Conservation (phyloP, 257 asterid species). For the Jacaranda mimosifolia region DNA sequence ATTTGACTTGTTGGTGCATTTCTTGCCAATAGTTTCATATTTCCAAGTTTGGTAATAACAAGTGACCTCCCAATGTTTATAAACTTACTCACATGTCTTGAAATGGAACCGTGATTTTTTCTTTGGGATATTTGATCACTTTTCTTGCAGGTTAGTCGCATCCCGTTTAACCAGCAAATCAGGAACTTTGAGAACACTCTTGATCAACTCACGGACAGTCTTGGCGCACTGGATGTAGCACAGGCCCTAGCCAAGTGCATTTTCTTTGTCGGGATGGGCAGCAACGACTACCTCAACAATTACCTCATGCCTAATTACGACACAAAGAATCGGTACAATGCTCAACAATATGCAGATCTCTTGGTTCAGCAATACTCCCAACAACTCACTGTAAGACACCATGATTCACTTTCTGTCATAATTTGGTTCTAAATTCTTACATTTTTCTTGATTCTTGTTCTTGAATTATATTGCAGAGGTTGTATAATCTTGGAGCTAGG, state of each 20-base stretch:
- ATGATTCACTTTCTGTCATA: not conserved
- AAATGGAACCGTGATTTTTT: not conserved
- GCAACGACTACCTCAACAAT: constrained; percentile 95
- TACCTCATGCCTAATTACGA: constrained; percentile 84
- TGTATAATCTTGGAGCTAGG: constrained; percentile 90
- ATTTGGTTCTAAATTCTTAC: not conserved
- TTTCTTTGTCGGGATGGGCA: constrained; percentile 94
- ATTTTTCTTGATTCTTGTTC: not conserved
- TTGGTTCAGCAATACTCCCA: constrained; percentile 65
- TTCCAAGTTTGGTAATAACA: not conserved
- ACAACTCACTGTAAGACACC: constrained; percentile 72
- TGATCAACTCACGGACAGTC: constrained; percentile 56
- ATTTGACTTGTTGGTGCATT: not conserved
- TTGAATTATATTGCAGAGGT: constrained; percentile 48
- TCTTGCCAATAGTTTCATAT: not conserved
- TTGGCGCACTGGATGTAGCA: constrained; percentile 62
- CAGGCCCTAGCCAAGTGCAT: constrained; percentile 62
- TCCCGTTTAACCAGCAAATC: constrained; percentile 90
- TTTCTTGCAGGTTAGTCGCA: constrained; percentile 64
- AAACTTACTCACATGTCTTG: too few relatives aligned
- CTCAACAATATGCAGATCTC: constrained; percentile 79
- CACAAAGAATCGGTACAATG: constrained; percentile 67
- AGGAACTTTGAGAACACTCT: constrained; percentile 78
- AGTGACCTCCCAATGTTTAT: too few relatives aligned
- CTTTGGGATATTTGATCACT: not conserved